Percentiles rank a stretch among this genome's conserved stretches.
phyloP scores from a whole-genome alignment of 306 rosid genomes.

The Ormosia emarginata region DNA sequence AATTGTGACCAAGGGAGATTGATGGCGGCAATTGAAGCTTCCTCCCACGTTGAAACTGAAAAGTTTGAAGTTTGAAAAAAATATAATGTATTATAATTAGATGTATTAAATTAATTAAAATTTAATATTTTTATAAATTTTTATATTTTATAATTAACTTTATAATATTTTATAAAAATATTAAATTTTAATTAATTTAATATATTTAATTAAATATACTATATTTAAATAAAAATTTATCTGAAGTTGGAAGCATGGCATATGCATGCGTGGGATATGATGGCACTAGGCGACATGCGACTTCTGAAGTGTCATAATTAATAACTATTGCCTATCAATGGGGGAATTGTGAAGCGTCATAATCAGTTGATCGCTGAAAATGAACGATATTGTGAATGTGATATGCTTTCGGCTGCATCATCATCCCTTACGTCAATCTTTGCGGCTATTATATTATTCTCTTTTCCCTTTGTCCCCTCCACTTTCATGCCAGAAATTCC shows the following conservation, averaged over 20 bases:
- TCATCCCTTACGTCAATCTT: slow-evolving; percentile 29
- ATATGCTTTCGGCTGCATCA: slow-evolving; percentile 31
- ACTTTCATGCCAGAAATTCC: slow-evolving; percentile 5
- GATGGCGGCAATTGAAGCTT: slow-evolving; percentile 14
- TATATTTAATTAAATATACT: too few relatives aligned
- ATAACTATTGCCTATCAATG: neutral
- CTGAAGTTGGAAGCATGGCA: neutral
- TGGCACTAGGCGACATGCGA: slow-evolving; percentile 3
- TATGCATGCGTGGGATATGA: slow-evolving; percentile 27
- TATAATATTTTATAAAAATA: too few relatives aligned
- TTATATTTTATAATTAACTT: too few relatives aligned
- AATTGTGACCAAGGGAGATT: neutral
- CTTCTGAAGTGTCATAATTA: slow-evolving; percentile 5
- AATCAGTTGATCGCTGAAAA: slow-evolving; percentile 16
- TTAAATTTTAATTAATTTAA: too few relatives aligned
- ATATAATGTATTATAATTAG: too few relatives aligned
- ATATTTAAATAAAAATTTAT: too few relatives aligned
- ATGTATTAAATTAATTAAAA: too few relatives aligned
- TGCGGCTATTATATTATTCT: slow-evolving; percentile 36
- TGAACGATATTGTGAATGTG: neutral
- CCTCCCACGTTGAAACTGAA: neutral
- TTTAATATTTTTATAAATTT: too few relatives aligned
- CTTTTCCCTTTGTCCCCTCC: slow-evolving; percentile 17
- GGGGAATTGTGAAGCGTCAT: neutral
- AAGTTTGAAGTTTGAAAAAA: neutral